Evolutionary conservation across 148 eudicot genomes (phyloP).

Genomic region (Chenopodium quinoa): DNA sequence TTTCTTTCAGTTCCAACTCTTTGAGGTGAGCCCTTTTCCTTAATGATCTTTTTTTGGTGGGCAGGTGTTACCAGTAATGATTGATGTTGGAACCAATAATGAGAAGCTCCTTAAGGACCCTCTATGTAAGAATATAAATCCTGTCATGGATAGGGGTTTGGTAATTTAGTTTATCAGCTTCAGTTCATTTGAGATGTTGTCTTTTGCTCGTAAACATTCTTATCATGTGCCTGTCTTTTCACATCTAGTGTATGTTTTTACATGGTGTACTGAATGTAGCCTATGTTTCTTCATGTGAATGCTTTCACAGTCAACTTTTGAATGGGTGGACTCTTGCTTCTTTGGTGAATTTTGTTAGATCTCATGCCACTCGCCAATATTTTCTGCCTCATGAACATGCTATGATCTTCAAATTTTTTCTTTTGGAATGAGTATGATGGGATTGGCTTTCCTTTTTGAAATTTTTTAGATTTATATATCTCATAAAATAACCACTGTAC

Average conservation of each 20-base stretch:
- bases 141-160: not conserved
- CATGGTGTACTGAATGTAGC: not conserved
- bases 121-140: conserved; percentile 60
- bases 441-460: not conserved
- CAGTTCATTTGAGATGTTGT: not conserved
- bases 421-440: not conserved
- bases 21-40: not conserved
- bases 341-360: not conserved
- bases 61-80: conserved; percentile 97
- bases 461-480: no score
- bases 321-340: not conserved
- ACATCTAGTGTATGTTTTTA: not conserved
- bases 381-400: not conserved
- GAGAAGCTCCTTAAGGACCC: conserved; percentile 87
- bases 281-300: conserved; percentile 4
- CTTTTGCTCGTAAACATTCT: not conserved
- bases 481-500: no score
- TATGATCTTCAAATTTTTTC: not conserved
- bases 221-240: conserved; percentile 7
- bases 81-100: conserved; percentile 98
- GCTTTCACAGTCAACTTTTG: not conserved
- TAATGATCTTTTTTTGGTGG: conserved; percentile 26
- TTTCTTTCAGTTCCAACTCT: not conserved
- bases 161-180: not conserved
- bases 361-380: not conserved